Percentiles rank a stretch among this genome's conserved stretches.
phyloP scores from a whole-genome alignment of 306 rosid species.

The Lathyrus tuberosus region DNA sequence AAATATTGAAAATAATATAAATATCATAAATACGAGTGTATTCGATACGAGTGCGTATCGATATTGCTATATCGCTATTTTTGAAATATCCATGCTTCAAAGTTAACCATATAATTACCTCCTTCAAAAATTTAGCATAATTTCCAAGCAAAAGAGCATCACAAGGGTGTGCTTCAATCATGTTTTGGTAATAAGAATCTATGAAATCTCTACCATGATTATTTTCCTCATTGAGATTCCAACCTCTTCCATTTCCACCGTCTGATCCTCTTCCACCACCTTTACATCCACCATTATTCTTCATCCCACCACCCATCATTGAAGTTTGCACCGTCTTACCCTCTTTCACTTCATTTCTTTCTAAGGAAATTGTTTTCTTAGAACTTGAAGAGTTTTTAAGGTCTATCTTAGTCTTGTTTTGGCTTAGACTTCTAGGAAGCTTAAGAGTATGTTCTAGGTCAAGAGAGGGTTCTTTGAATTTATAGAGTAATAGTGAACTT shows the following conservation, averaged over 20 bases:
- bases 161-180: slow-evolving; percentile 78
- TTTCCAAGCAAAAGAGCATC: slow-evolving; percentile 77
- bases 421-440: slow-evolving; percentile 46
- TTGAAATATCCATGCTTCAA: too few relatives aligned
- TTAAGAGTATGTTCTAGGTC: slow-evolving; percentile 51
- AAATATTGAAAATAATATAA: too few relatives aligned
- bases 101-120: slow-evolving; percentile 42
- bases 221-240: slow-evolving; percentile 47
- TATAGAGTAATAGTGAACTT: slow-evolving; percentile 54
- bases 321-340: slow-evolving; percentile 46
- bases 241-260: slow-evolving; percentile 38
- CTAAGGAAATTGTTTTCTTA: slow-evolving; percentile 35
- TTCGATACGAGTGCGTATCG: too few relatives aligned
- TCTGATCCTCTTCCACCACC: slow-evolving; percentile 47
- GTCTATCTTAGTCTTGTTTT: slow-evolving; percentile 39
- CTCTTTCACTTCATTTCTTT: slow-evolving; percentile 38
- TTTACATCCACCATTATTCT: slow-evolving; percentile 48
- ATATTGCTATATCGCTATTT: too few relatives aligned
- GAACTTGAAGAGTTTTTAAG: slow-evolving; percentile 38
- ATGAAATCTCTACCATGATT: slow-evolving; percentile 53
- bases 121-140: slow-evolving; percentile 84
- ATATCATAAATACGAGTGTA: too few relatives aligned
- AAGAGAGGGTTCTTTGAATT: slow-evolving; percentile 44
- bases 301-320: slow-evolving; percentile 52
- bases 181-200: slow-evolving; percentile 64